Conservation (phyloP, 2,329 filamentous ascomycete species). For the Fusarium chlamydosporum region DNA sequence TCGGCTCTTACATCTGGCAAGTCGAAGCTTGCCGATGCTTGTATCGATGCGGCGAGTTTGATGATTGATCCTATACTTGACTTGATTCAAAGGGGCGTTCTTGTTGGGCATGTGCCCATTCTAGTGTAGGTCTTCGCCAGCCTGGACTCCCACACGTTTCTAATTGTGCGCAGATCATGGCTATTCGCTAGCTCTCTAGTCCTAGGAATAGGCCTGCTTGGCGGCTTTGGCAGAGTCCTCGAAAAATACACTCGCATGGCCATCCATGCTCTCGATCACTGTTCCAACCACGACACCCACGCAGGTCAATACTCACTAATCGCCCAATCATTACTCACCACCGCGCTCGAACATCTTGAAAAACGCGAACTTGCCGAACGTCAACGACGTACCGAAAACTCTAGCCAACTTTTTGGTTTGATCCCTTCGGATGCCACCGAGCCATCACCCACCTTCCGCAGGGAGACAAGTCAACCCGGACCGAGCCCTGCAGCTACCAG, state of each 20-base stretch:
- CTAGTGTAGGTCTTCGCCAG: slow-evolving; percentile 60
- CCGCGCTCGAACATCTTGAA: slow-evolving; percentile 63
- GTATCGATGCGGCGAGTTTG: slow-evolving; percentile 67
- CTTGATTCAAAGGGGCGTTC: slow-evolving; percentile 58
- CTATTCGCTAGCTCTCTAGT: slow-evolving; percentile 68
- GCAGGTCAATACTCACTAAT: slow-evolving; percentile 68
- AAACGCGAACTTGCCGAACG: slow-evolving; percentile 63
- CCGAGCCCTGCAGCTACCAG: slow-evolving; percentile 37
- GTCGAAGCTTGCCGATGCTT: slow-evolving; percentile 67
- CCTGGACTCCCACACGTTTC: accelerated
- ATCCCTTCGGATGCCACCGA: slow-evolving; percentile 53
- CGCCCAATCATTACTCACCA: slow-evolving; percentile 64
- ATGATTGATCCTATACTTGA: slow-evolving; percentile 66
- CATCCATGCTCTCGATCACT: slow-evolving; percentile 64
- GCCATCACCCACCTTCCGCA: slow-evolving; percentile 29
- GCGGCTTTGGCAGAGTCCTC: slow-evolving; percentile 66
- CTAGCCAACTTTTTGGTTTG: slow-evolving; percentile 66
- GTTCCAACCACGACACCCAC: slow-evolving; percentile 64
- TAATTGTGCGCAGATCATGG: slow-evolving; percentile 61
- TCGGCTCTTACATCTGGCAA: slow-evolving; percentile 58
- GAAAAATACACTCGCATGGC: slow-evolving; percentile 65
- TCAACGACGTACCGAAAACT: slow-evolving; percentile 63
- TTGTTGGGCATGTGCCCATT: slow-evolving; percentile 64
- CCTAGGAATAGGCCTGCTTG: slow-evolving; percentile 65
- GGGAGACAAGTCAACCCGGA: slow-evolving; percentile 26